Percentiles rank a stretch among this genome's conserved stretches.
These are phyloP conservation scores for Leishmania martiniquensis DNA, from an alignment of 208 protist species.

Conservation along the genomic window DNA sequence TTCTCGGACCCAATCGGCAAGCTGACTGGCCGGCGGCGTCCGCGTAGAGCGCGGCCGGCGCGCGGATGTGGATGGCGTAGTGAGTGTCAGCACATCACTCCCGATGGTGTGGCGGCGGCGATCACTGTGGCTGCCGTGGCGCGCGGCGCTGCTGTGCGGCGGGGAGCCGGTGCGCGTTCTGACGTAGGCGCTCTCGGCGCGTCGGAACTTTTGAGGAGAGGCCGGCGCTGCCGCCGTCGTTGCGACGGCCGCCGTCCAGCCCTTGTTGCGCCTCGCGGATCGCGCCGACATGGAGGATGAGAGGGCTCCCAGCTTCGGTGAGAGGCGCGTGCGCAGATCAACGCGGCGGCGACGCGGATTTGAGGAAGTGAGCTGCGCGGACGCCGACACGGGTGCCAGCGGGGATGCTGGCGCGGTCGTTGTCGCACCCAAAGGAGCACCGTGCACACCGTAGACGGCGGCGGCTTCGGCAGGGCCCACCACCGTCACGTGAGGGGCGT, in stretches of 20 bases:
- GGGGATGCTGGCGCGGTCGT: not conserved
- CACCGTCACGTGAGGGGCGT: conserved; percentile 6
- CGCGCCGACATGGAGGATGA: not conserved
- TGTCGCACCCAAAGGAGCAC: not conserved
- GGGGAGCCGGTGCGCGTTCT: not conserved
- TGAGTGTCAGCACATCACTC: not conserved
- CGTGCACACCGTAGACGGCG: not conserved
- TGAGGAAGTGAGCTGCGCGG: not conserved
- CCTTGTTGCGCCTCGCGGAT: not conserved
- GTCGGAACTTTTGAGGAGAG: not conserved
- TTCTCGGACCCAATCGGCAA: not conserved
- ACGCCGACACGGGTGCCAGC: not conserved
- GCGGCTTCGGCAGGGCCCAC: conserved; percentile 3
- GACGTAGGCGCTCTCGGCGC: conserved; percentile 10
- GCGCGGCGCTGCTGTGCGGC: not conserved
- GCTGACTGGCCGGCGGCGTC: not conserved
- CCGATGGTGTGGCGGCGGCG: conserved; percentile 24
- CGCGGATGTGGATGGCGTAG: not conserved
- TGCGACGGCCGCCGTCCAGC: not conserved
- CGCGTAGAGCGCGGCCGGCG: conserved; percentile 4
- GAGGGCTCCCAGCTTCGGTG: not conserved
- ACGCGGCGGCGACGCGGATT: conserved; percentile 7
- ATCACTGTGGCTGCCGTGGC: not conserved
- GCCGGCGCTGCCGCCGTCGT: not conserved
- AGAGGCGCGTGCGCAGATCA: conserved; percentile 3